A percentile compares a stretch with the other conserved stretches of the same genome.
phyloP scores from a whole-genome alignment of 805 yeast genomes.

The Lachancea lanzarotensis region DNA sequence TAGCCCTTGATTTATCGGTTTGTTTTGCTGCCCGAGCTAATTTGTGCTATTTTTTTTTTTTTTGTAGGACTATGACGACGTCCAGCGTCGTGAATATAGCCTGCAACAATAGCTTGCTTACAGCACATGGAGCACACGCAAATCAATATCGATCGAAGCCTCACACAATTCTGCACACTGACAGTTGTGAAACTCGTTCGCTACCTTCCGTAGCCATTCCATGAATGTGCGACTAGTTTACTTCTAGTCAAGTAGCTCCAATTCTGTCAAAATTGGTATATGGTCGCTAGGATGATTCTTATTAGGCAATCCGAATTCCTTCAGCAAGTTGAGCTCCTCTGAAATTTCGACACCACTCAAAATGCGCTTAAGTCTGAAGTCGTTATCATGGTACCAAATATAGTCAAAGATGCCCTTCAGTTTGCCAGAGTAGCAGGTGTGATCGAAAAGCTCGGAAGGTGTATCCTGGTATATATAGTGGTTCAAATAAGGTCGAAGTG shows the following conservation, averaged over 20 bases:
- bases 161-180: too few species aligned
- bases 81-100: too few species aligned
- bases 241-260: conserved; percentile 22
- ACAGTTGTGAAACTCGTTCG: too few species aligned
- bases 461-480: conserved; percentile 30
- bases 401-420: conserved; percentile 51
- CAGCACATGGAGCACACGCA: too few species aligned
- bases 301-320: conserved; percentile 46
- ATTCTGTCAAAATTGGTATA: conserved; percentile 37
- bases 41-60: too few species aligned
- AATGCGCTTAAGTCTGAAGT: conserved; percentile 38
- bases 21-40: too few species aligned
- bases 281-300: conserved; percentile 53
- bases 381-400: conserved; percentile 44
- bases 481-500: conserved; percentile 29
- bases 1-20: too few species aligned
- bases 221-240: too few species aligned
- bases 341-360: conserved; percentile 41
- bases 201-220: too few species aligned
- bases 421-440: conserved; percentile 45
- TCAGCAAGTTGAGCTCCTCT: conserved; percentile 16
- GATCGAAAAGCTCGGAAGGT: conserved; percentile 27
- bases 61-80: too few species aligned
- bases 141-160: too few species aligned
- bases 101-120: too few species aligned